A percentile compares a stretch with the other conserved stretches of the same genome.
These are phyloP conservation scores for Monosporascus sp. DNA, from an alignment of 2,329 filamentous ascomycete species.

Conservation along the genomic window DNA sequence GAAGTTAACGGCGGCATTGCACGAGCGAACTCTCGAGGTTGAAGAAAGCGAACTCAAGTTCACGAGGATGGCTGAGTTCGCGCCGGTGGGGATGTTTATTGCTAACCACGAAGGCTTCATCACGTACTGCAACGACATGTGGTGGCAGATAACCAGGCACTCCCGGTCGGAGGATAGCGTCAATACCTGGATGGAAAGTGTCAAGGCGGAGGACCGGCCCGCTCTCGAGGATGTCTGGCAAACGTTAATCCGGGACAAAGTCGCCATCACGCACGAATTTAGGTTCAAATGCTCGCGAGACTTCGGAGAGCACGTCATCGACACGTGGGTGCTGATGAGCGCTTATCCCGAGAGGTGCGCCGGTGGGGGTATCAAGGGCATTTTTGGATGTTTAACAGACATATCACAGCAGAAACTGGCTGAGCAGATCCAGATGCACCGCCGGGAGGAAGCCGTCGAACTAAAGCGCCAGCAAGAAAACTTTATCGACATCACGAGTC, in stretches of 20 bases:
- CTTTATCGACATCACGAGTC: conserved; percentile 69
- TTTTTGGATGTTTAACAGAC: conserved; percentile 78
- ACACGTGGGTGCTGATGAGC: conserved; percentile 74
- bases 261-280: conserved; percentile 65
- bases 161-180: conserved; percentile 52
- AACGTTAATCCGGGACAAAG: conserved; percentile 54
- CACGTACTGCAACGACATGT: conserved; percentile 78
- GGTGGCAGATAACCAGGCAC: conserved; percentile 65
- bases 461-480: conserved; percentile 68
- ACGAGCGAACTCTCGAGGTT: conserved; percentile 56
- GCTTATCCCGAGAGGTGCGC: conserved; percentile 67
- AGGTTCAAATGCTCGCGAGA: conserved; percentile 66
- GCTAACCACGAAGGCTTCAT: conserved; percentile 66
- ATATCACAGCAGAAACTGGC: conserved; percentile 84
- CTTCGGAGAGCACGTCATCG: conserved; percentile 52
- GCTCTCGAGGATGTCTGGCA: conserved; percentile 57
- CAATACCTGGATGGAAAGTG: conserved; percentile 66
- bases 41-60: conserved; percentile 71
- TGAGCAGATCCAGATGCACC: conserved; percentile 70
- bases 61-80: conserved; percentile 78
- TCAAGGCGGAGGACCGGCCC: conserved; percentile 59
- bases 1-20: conserved; percentile 70
- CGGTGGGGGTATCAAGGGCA: conserved; percentile 61
- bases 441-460: conserved; percentile 75
- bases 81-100: conserved; percentile 80